phyloP scores from a whole-genome alignment of 768 basidiomycete genomes.

The Auricularia heimuer region DNA sequence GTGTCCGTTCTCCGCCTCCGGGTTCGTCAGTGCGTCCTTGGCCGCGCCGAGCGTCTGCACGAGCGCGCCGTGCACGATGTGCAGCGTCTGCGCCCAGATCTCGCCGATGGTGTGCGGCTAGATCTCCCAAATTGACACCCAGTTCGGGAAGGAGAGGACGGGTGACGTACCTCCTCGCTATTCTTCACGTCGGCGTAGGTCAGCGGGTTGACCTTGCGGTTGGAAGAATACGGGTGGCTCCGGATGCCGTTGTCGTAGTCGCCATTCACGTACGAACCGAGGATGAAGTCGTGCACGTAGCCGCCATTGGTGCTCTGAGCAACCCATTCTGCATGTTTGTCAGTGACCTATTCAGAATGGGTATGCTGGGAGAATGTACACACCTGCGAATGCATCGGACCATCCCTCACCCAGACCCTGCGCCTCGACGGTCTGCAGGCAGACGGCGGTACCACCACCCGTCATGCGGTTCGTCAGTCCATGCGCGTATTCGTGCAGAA shows the following conservation, averaged over 20 bases:
- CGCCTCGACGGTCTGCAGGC: constrained; percentile 15
- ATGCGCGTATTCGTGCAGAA: constrained; percentile 27
- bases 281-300: constrained; percentile 21
- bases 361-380: no score
- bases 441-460: constrained; percentile 19
- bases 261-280: constrained; percentile 32
- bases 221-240: constrained; percentile 7
- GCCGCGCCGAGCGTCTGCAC: constrained; percentile 5
- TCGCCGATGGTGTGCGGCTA: constrained; percentile 6
- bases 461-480: constrained; percentile 35
- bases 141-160: no score
- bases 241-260: constrained; percentile 28
- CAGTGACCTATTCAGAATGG: no score
- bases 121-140: no score
- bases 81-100: constrained; percentile 6
- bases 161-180: neutral
- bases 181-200: constrained; percentile 2
- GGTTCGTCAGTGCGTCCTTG: constrained; percentile 4
- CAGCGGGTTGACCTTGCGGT: constrained; percentile 19
- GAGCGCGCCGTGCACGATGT: constrained; percentile 8
- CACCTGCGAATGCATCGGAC: constrained; percentile 23
- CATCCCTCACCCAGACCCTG: constrained; percentile 34
- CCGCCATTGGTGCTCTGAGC: constrained; percentile 7
- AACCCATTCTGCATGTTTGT: constrained; percentile 11
- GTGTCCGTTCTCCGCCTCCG: constrained; percentile 4